Conservation (phyloP, 2,329 filamentous ascomycete species). For the Exophiala viscosa region DNA sequence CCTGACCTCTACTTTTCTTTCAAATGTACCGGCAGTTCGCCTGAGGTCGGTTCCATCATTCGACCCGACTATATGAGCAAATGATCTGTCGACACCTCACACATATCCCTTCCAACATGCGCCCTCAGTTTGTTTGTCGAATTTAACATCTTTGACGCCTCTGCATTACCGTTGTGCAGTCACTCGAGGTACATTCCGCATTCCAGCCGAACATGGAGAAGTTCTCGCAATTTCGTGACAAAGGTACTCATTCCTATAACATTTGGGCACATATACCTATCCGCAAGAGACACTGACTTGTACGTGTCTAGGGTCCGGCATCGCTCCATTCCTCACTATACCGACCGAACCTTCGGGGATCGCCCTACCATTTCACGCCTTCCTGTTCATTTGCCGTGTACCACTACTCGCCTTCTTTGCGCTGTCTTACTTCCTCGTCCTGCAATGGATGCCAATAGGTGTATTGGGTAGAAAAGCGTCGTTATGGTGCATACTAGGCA, state of each 20-base stretch:
- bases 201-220: slow-evolving; percentile 69
- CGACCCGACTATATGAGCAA: not conserved
- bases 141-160: not conserved
- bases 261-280: not conserved
- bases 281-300: slow-evolving; percentile 8
- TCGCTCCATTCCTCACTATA: slow-evolving; percentile 90
- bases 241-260: slow-evolving; percentile 55
- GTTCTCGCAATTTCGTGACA: slow-evolving; percentile 87
- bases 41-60: slow-evolving; percentile 1
- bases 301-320: slow-evolving; percentile 72
- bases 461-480: slow-evolving; percentile 72
- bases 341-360: slow-evolving; percentile 61
- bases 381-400: slow-evolving; percentile 76
- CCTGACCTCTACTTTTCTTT: not conserved
- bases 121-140: not conserved
- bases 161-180: not conserved
- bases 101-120: not conserved
- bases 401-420: slow-evolving; percentile 69
- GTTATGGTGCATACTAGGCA: slow-evolving; percentile 80
- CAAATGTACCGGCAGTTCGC: slow-evolving; percentile 7
- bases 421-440: slow-evolving; percentile 69
- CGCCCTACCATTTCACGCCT: slow-evolving; percentile 61
- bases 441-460: slow-evolving; percentile 76
- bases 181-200: not conserved
- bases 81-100: not conserved